Percentiles rank a stretch among this genome's conserved stretches.
Evolutionary conservation across 495 filamentous ascomycete genomes (phyloP).

Genomic region (Staphylotrichum longicolle): DNA sequence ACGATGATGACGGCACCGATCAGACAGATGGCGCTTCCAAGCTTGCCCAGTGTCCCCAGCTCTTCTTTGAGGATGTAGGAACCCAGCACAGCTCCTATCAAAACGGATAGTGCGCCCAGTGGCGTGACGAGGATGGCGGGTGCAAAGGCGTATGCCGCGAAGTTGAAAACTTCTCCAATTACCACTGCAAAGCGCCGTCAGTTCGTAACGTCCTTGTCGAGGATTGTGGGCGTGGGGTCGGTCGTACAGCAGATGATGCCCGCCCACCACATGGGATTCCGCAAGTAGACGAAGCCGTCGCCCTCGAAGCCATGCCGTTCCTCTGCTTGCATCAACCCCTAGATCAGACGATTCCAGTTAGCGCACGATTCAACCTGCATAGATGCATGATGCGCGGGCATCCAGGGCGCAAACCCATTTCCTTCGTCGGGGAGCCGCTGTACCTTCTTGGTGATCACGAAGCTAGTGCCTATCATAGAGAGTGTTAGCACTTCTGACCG

Average conservation of each 20-base stretch:
- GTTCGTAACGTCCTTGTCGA: constrained; percentile 10
- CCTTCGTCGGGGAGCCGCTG: constrained; percentile 10
- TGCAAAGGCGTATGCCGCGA: constrained; percentile 96
- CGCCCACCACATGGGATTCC: constrained; percentile 91
- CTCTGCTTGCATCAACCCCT: constrained; percentile 88
- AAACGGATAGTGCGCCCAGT: constrained; percentile 84
- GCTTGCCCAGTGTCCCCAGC: constrained; percentile 82
- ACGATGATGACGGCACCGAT: constrained; percentile 97
- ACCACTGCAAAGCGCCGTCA: constrained; percentile 53
- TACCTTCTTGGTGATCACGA: constrained; percentile 93
- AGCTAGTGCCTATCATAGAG: constrained; percentile 68
- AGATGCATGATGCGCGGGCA: neutral
- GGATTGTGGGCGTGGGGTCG: neutral
- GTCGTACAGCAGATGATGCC: constrained; percentile 81
- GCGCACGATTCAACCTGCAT: constrained; percentile 6
- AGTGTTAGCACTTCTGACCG: constrained; percentile 27
- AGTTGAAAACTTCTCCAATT: constrained; percentile 90
- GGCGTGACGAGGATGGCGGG: constrained; percentile 96
- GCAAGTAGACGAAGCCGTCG: constrained; percentile 90
- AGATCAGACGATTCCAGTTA: constrained; percentile 26
- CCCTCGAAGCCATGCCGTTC: constrained; percentile 94
- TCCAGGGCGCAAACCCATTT: neutral
- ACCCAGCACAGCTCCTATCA: constrained; percentile 92
- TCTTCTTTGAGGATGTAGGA: constrained; percentile 91
- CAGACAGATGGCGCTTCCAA: constrained; percentile 93